Evolutionary conservation across 805 yeast genomes (phyloP).

Genomic region (Wickerhamiella hasegawae): DNA sequence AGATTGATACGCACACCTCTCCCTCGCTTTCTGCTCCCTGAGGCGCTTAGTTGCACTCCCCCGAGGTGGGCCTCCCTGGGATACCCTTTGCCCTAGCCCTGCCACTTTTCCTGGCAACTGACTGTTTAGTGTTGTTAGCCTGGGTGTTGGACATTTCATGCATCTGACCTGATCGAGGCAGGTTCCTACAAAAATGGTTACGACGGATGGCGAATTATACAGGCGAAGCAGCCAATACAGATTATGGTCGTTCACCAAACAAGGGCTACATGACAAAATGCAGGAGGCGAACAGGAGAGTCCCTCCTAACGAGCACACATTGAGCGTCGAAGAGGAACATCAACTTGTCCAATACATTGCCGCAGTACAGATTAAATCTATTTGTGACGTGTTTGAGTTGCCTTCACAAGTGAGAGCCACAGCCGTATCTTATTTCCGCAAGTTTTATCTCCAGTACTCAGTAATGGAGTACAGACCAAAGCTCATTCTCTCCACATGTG

Average conservation of each 20-base stretch:
- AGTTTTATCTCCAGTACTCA: constrained; percentile 64
- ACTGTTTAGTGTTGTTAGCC: no score
- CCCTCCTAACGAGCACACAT: constrained; percentile 26
- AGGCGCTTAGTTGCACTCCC: no score
- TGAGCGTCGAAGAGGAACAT: constrained; percentile 55
- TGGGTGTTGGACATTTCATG: no score
- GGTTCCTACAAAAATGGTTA: constrained; percentile 17
- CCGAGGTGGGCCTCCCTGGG: no score
- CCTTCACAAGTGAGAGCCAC: constrained; percentile 84
- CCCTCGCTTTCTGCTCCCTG: no score
- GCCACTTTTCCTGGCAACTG: no score
- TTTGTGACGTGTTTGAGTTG: constrained; percentile 59
- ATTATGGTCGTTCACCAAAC: constrained; percentile 66
- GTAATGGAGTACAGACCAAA: constrained; percentile 85
- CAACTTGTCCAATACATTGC: constrained; percentile 47
- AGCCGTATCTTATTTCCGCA: constrained; percentile 65
- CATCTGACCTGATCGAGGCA: no score
- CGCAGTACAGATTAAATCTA: constrained; percentile 50
- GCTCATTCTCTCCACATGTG: constrained; percentile 57
- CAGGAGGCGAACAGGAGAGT: constrained; percentile 31
- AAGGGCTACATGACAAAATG: constrained; percentile 35
- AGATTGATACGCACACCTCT: no score
- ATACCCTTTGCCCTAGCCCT: no score
- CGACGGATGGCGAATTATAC: constrained; percentile 74
- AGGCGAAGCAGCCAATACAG: constrained; percentile 74